These are phyloP conservation scores for Russula emetica DNA, from an alignment of 768 basidiomycete species.

Conservation along the genomic window DNA sequence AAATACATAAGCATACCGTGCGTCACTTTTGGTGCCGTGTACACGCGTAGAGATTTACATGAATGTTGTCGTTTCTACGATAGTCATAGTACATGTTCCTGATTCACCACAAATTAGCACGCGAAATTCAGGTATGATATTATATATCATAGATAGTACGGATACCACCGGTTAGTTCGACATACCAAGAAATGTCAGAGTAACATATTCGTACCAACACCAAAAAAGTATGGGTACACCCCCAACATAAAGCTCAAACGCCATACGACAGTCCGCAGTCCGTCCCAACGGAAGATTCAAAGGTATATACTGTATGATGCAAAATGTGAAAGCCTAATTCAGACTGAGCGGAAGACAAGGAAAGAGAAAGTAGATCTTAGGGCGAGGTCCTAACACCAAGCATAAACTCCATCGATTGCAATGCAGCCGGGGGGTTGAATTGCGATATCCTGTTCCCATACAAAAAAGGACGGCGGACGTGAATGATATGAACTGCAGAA, in stretches of 20 bases:
- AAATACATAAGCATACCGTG: too few relatives aligned
- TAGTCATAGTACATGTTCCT: too few relatives aligned
- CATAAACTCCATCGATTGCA: constrained; percentile 25
- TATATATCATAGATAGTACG: too few relatives aligned
- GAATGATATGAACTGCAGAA: not conserved
- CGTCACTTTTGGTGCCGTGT: too few relatives aligned
- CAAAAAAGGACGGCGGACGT: not conserved
- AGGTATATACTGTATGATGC: too few relatives aligned
- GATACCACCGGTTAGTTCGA: too few relatives aligned
- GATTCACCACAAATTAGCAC: too few relatives aligned
- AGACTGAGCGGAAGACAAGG: not conserved
- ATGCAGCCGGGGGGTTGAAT: constrained; percentile 24
- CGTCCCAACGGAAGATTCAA: not conserved
- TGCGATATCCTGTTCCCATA: constrained; percentile 23
- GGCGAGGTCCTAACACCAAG: constrained; percentile 13
- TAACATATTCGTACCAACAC: not conserved
- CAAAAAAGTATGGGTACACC: not conserved
- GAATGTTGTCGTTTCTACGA: too few relatives aligned
- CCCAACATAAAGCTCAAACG: not conserved
- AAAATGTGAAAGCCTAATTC: not conserved
- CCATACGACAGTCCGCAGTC: not conserved
- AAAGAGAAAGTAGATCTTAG: not conserved
- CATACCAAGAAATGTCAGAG: not conserved
- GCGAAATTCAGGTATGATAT: too few relatives aligned
- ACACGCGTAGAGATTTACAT: too few relatives aligned